Base-by-base conservation (phyloP, 2,329 filamentous ascomycete species). In the Endoconidiophora laricicola region DNA sequence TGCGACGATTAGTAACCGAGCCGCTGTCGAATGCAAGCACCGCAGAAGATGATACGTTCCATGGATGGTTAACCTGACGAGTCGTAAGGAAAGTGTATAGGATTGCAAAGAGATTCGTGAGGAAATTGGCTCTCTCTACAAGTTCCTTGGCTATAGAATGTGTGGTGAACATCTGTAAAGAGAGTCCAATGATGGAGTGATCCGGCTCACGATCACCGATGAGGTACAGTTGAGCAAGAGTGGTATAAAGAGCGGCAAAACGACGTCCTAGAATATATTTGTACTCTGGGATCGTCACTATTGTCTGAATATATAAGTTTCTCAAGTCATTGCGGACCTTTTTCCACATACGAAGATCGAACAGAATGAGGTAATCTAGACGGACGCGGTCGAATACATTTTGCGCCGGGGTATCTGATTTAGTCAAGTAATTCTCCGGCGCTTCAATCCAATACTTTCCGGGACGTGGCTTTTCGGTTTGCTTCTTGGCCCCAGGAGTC, bases 131-230 rank as follows among this genome's bases (percentile, higher is more conserved):
- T 43, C 87, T 78, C 59, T 94, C 85, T 6, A 98, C 86, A 46
- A 96, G 84, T 65, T 98, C 93, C 42, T 87, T 84, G 0, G 90
- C 96, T 56, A 98, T 96, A 0, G 90, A 94, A 1, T 91, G 88
- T 0, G 91, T 95, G 0, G 91, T 98, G 55, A 98, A 70, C 78
- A 98, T 93, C 61, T 98, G 91, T 26, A 96, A 69, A 3, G 90
- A 96, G 37, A 98, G 76, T 61, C 95, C 95, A 70, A 98, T 94
- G 60, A 98, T 96, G 9, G 90, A 96, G 64, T 96, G 90, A 60
- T 98, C 91, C 2, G 91, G 91, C 62, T 98, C 91, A 55, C 91
- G 76, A 61, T 98, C 91, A 12, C 90, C 90, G 56, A 98, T 91
- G 26, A 98, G 75, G 62, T 96, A 98, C 3, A 98, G 70, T 62